A percentile compares a stretch with the other conserved stretches of the same genome.
Evolutionary conservation across 176 grass and related monocot genomes (phyloP).

Genomic region (Paspalum notatum): DNA sequence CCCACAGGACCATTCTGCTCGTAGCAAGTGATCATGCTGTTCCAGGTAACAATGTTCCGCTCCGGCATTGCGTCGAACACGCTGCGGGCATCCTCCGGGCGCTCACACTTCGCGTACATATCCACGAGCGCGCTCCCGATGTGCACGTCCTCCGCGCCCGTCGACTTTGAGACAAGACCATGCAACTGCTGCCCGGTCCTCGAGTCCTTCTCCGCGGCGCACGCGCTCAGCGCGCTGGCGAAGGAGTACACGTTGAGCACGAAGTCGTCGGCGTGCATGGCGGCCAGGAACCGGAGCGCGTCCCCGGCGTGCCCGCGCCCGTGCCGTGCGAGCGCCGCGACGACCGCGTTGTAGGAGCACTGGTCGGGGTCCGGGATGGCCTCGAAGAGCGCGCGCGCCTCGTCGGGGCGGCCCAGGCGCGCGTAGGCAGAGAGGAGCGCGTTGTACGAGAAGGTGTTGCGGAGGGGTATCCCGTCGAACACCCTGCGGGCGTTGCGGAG

Average conservation of each 20-base stretch:
- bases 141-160: conserved; percentile 40
- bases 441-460: conserved; percentile 59
- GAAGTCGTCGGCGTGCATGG: conserved; percentile 65
- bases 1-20: conserved; percentile 57
- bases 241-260: conserved; percentile 62
- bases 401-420: conserved; percentile 33
- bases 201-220: conserved; percentile 37
- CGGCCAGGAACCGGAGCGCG: conserved; percentile 42
- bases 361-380: conserved; percentile 54
- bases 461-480: conserved; percentile 48
- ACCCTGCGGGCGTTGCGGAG: conserved; percentile 48
- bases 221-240: conserved; percentile 52
- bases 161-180: conserved; percentile 37
- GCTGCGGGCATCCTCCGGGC: conserved; percentile 37
- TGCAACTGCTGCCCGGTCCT: conserved; percentile 49
- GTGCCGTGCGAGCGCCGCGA: conserved; percentile 50
- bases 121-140: conserved; percentile 83
- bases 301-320: conserved; percentile 32
- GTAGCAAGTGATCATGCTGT: conserved; percentile 58
- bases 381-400: conserved; percentile 41
- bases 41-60: conserved; percentile 57
- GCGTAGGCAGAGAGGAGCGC: conserved; percentile 44
- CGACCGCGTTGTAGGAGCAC: conserved; percentile 57
- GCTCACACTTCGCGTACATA: conserved; percentile 94
- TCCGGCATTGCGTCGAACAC: conserved; percentile 47